Conservation (phyloP, 75 land plant genomes). For the Picea sitchensis region DNA sequence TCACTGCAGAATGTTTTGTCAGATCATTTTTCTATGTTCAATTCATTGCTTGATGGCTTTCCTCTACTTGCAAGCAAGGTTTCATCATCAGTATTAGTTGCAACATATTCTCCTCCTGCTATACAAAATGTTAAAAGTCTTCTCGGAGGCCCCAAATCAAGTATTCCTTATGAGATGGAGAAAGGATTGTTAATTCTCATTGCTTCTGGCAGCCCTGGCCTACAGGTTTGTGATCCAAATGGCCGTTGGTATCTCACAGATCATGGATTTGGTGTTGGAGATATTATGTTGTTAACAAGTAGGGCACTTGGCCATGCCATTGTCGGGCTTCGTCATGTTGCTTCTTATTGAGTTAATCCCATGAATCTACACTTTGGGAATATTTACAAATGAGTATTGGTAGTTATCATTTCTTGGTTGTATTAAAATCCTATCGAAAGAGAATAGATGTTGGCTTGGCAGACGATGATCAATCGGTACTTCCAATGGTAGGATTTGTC, state of each 20-base stretch:
- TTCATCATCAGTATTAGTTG: slow-evolving; percentile 33
- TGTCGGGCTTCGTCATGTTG: slow-evolving; percentile 75
- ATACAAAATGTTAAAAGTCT: slow-evolving; percentile 10
- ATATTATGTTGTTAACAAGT: slow-evolving; percentile 71
- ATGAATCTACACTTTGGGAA: too few species aligned
- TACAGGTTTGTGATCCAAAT: slow-evolving; percentile 69
- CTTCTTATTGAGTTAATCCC: slow-evolving; percentile 50
- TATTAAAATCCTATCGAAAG: too few species aligned
- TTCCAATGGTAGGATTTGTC: too few species aligned
- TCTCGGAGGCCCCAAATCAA: background rate
- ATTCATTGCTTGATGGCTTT: slow-evolving; percentile 32
- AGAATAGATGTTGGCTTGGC: too few species aligned
- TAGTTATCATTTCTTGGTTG: too few species aligned
- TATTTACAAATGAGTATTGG: too few species aligned
- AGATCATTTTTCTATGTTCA: slow-evolving; percentile 61
- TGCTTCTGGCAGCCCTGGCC: slow-evolving; percentile 39
- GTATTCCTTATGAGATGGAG: slow-evolving; percentile 22
- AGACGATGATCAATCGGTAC: too few species aligned
- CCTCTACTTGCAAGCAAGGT: slow-evolving; percentile 29
- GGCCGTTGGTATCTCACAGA: slow-evolving; percentile 93
- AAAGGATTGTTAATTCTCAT: slow-evolving; percentile 32
- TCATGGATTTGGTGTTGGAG: slow-evolving; percentile 59
- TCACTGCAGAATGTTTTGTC: slow-evolving; percentile 66
- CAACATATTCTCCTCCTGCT: slow-evolving; percentile 17
- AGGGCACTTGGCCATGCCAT: slow-evolving; percentile 85